A percentile compares a stretch with the other conserved stretches of the same genome.
These are phyloP conservation scores for Castanospermum australe DNA, from an alignment of 306 rosid genomes.

Conservation along the genomic window DNA sequence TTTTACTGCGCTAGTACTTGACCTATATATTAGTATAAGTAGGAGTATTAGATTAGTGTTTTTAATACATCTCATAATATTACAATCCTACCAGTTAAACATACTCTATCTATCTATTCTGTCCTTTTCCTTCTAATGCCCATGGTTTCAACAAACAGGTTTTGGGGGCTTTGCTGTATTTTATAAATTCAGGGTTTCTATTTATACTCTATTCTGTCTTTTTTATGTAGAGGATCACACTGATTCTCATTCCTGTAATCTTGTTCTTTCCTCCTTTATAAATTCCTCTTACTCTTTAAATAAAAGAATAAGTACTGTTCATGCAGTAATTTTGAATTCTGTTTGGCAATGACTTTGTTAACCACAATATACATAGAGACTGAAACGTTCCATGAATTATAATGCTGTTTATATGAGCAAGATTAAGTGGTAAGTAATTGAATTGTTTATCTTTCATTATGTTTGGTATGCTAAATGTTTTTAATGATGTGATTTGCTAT, in stretches of 20 bases:
- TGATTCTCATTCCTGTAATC: background rate
- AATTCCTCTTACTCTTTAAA: background rate
- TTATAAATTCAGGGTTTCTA: background rate
- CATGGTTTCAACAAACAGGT: background rate
- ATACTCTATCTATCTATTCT: background rate
- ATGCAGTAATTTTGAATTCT: background rate
- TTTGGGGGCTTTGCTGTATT: background rate
- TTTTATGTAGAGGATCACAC: background rate
- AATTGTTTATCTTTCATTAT: background rate
- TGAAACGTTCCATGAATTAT: conserved; percentile 4
- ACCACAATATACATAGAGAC: background rate
- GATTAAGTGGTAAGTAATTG: background rate
- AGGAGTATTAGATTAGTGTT: background rate
- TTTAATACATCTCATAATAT: background rate
- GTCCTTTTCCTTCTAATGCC: background rate
- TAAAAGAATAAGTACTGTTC: background rate
- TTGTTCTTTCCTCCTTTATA: background rate
- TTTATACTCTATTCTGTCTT: background rate
- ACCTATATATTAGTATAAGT: background rate
- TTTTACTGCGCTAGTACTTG: no score
- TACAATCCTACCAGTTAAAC: background rate
- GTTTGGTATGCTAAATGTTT: background rate
- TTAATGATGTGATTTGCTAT: background rate
- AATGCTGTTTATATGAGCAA: background rate
- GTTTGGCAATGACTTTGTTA: conserved; percentile 10